Conservation (phyloP, 2,329 filamentous ascomycete species). For the Penicillium frequentans region DNA sequence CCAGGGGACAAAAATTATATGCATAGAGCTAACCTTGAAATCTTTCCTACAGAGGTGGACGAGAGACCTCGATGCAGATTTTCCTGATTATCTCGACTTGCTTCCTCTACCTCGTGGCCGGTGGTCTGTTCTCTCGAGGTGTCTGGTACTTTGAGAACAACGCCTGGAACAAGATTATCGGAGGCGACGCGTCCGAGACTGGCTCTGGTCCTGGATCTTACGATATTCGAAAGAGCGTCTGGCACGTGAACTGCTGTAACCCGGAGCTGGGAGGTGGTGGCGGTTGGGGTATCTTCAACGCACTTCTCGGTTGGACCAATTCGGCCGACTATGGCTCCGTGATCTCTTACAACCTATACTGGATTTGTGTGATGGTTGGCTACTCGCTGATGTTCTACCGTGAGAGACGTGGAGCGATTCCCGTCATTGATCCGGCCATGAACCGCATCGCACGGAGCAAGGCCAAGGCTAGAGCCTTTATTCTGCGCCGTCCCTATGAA, state of each 20-base stretch:
- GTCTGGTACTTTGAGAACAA: conserved; percentile 75
- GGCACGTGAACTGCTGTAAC: conserved; percentile 85
- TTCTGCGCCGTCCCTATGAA: conserved; percentile 16
- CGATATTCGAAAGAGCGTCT: conserved; percentile 73
- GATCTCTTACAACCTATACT: conserved; percentile 84
- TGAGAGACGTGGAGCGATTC: conserved; percentile 16
- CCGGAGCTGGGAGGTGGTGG: conserved; percentile 69
- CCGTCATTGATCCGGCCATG: conserved; percentile 18
- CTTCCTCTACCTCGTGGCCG: conserved; percentile 79
- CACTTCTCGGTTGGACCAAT: conserved; percentile 83
- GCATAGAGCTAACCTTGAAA: neutral
- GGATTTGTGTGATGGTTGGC: conserved; percentile 47
- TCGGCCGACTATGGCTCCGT: conserved; percentile 85
- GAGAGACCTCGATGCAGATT: conserved; percentile 64
- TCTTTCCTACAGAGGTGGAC: conserved; percentile 52
- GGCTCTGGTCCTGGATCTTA: conserved; percentile 69
- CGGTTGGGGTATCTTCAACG: conserved; percentile 85
- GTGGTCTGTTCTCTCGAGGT: conserved; percentile 74
- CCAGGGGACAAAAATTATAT: neutral
- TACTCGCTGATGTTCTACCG: conserved; percentile 20
- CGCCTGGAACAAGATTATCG: conserved; percentile 40
- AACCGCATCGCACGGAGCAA: conserved; percentile 7
- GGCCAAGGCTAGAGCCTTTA: conserved; percentile 14
- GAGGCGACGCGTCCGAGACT: conserved; percentile 45
- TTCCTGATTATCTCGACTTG: conserved; percentile 83